Evolutionary conservation across 805 yeast species (phyloP).

Genomic region (Wickerhamomyces tratensis): DNA sequence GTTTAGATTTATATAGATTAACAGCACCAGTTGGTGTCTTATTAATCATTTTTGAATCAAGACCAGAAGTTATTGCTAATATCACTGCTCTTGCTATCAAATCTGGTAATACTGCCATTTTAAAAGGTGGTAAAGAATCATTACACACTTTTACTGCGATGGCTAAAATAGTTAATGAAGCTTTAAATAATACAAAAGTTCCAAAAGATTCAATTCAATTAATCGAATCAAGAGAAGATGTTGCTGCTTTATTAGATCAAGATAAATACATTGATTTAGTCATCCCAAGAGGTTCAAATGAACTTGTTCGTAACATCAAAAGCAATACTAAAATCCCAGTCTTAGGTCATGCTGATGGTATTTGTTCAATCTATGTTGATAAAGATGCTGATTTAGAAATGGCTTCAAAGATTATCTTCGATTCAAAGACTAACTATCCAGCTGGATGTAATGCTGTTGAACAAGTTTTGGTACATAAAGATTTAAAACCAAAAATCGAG

Average conservation of each 20-base stretch:
- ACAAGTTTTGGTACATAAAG: conserved; percentile 58
- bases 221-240: conserved; percentile 84
- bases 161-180: conserved; percentile 57
- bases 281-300: conserved; percentile 97
- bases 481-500: conserved; percentile 23
- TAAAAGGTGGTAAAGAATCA: conserved; percentile 97
- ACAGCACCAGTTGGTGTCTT: conserved; percentile 94
- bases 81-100: conserved; percentile 92
- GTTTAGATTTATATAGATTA: conserved; percentile 70
- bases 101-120: conserved; percentile 92
- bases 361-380: conserved; percentile 83
- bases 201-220: conserved; percentile 80
- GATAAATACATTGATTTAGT: conserved; percentile 90
- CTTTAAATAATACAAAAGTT: conserved; percentile 53
- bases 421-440: conserved; percentile 91
- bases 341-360: conserved; percentile 97
- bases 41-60: conserved; percentile 85
- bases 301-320: conserved; percentile 79
- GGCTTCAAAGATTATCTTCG: conserved; percentile 69
- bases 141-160: conserved; percentile 74
- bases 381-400: conserved; percentile 65
- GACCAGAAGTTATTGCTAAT: conserved; percentile 98
- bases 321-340: conserved; percentile 90
- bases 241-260: conserved; percentile 71
- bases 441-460: conserved; percentile 99